Evolutionary conservation across 1,139 yeast genomes (phyloP).

Genomic region (Suhomyces wounanorum): DNA sequence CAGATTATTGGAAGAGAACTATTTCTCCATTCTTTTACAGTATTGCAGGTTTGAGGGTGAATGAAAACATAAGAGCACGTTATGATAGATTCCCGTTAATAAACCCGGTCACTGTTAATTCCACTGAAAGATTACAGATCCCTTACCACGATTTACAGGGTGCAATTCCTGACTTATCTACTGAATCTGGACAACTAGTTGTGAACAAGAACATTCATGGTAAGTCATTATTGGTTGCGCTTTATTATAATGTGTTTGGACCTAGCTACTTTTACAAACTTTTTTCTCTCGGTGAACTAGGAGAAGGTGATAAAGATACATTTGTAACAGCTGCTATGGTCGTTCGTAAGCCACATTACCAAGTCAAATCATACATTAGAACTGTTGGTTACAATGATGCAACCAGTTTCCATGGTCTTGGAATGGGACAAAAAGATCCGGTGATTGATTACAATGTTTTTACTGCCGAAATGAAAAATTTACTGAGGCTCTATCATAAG

Average conservation of each 20-base stretch:
- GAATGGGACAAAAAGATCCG: conserved; percentile 44
- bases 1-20: conserved; percentile 80
- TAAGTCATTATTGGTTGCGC: conserved; percentile 48
- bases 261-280: conserved; percentile 56
- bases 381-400: conserved; percentile 35
- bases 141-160: conserved; percentile 56
- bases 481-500: conserved; percentile 11
- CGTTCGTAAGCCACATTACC: conserved; percentile 49
- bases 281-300: conserved; percentile 58
- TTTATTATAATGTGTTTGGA: conserved; percentile 61
- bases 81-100: conserved; percentile 16
- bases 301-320: conserved; percentile 72
- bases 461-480: conserved; percentile 19
- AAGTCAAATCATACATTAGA: conserved; percentile 42
- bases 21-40: conserved; percentile 68
- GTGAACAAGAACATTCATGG: conserved; percentile 56
- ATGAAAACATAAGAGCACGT: conserved; percentile 27
- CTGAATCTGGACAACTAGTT: conserved; percentile 63
- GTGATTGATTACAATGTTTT: conserved; percentile 24
- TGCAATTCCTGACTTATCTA: conserved; percentile 57
- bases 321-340: conserved; percentile 57
- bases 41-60: conserved; percentile 56
- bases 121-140: conserved; percentile 8
- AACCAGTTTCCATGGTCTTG: conserved; percentile 34
- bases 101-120: conserved; percentile 7